Evolutionary conservation across 495 filamentous ascomycete genomes (phyloP).

Genomic region (Tuber melanosporum): DNA sequence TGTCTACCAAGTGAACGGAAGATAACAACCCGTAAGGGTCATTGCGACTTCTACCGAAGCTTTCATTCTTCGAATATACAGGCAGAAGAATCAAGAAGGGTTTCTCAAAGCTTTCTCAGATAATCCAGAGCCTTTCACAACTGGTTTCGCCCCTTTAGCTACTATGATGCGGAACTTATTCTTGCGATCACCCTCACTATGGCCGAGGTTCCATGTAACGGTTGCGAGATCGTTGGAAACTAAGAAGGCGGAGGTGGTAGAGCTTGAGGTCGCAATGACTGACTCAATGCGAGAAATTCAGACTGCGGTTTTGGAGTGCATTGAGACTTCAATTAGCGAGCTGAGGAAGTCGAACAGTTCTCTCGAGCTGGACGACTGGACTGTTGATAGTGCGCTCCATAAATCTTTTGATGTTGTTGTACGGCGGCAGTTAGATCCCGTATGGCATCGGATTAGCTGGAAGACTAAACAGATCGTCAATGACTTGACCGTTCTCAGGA

Average conservation of each 20-base stretch:
- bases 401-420: constrained; percentile 87
- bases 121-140: constrained; percentile 82
- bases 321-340: constrained; percentile 87
- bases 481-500: constrained; percentile 76
- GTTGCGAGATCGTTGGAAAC: constrained; percentile 85
- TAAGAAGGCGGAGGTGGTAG: constrained; percentile 92
- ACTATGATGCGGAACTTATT: constrained; percentile 93
- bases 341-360: constrained; percentile 74
- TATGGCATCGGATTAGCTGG: constrained; percentile 95
- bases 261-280: constrained; percentile 94
- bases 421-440: constrained; percentile 82
- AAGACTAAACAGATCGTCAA: constrained; percentile 88
- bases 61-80: constrained; percentile 88
- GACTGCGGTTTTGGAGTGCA: constrained; percentile 89
- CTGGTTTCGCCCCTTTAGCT: constrained; percentile 79
- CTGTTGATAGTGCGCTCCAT: constrained; percentile 86
- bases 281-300: constrained; percentile 89
- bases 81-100: constrained; percentile 84
- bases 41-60: constrained; percentile 86
- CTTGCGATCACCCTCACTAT: constrained; percentile 77
- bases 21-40: constrained; percentile 48
- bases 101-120: constrained; percentile 98
- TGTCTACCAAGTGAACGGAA: background rate
- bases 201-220: constrained; percentile 90
- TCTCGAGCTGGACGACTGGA: constrained; percentile 96